Percentiles rank a stretch among this genome's conserved stretches.
Conservation (phyloP, 2,329 filamentous ascomycete genomes). For the Aspergillus sp. region DNA sequence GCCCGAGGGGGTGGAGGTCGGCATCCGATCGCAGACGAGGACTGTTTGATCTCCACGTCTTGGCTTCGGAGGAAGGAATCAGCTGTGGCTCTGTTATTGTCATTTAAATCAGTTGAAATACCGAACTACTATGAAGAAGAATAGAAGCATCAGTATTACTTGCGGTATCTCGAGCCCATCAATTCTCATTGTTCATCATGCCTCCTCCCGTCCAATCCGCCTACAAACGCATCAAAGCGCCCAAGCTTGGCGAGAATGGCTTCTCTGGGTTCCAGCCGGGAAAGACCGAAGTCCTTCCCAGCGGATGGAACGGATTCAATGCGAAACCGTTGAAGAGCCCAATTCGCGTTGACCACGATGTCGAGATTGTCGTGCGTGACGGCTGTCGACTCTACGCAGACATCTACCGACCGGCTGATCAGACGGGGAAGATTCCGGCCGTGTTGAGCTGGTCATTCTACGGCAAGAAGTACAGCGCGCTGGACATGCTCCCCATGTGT, state of each 20-base stretch:
- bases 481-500: slow-evolving; percentile 41
- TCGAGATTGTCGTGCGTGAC: slow-evolving; percentile 45
- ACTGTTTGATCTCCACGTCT: too few species aligned
- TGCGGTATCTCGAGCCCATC: background rate
- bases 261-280: slow-evolving; percentile 42
- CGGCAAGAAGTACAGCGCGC: slow-evolving; percentile 46
- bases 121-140: too few species aligned
- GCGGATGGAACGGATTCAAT: slow-evolving; percentile 39
- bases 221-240: slow-evolving; percentile 22
- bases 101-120: too few species aligned
- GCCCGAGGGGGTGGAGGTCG: too few species aligned
- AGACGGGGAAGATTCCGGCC: slow-evolving; percentile 39
- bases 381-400: slow-evolving; percentile 45
- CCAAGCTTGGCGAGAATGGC: slow-evolving; percentile 41
- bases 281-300: slow-evolving; percentile 39
- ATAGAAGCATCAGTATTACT: too few species aligned
- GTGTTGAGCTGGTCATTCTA: slow-evolving; percentile 47
- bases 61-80: too few species aligned
- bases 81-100: too few species aligned
- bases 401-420: slow-evolving; percentile 43
- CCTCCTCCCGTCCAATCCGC: slow-evolving; percentile 32
- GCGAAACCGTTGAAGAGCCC: slow-evolving; percentile 36
- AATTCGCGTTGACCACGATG: slow-evolving; percentile 48
- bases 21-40: too few species aligned
- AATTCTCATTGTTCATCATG: slow-evolving; percentile 20